phyloP scores from a whole-genome alignment of 2,329 filamentous ascomycete species.

The Diplodia seriata region DNA sequence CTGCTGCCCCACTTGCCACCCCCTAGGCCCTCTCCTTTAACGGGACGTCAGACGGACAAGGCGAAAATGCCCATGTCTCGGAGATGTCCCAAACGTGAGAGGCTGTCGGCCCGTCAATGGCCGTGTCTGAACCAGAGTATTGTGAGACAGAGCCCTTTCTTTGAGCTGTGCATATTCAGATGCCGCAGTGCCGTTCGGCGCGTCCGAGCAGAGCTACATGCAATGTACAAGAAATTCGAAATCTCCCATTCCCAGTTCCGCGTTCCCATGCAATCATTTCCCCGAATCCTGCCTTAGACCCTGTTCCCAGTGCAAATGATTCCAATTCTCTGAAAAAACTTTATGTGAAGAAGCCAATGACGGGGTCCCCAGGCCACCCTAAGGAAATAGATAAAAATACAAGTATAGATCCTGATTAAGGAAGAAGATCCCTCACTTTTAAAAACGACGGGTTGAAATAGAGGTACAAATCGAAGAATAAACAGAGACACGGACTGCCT shows the following conservation, averaged over 20 bases:
- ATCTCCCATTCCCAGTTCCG: background rate
- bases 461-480: background rate
- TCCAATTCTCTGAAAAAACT: background rate
- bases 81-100: background rate
- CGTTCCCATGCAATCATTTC: background rate
- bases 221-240: background rate
- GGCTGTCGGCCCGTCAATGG: background rate
- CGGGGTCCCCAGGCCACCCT: background rate
- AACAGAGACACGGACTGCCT: slow-evolving; percentile 14
- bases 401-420: background rate
- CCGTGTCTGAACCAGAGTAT: background rate
- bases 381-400: background rate
- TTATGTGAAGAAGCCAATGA: background rate
- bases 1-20: background rate
- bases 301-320: background rate
- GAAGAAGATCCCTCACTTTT: background rate
- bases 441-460: background rate
- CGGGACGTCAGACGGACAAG: background rate
- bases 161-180: background rate
- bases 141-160: background rate
- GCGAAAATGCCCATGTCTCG: background rate
- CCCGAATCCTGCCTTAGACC: background rate
- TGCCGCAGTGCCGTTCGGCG: background rate
- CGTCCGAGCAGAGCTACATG: background rate
- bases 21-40: background rate